Evolutionary conservation across 108 stramenopile genomes (phyloP).

Genomic region (Cyclotella distinguenda): DNA sequence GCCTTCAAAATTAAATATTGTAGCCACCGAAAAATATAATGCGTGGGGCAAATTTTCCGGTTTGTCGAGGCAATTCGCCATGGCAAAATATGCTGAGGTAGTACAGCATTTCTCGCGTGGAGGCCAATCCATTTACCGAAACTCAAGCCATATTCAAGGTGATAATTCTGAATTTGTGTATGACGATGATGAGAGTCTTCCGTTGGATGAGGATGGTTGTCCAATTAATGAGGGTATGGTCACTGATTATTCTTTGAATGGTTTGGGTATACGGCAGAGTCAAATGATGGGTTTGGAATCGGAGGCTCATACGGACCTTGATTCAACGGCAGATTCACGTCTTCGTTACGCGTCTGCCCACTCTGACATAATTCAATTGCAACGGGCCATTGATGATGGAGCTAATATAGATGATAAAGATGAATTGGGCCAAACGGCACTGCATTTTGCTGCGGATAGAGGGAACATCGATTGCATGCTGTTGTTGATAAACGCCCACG

Average conservation of each 20-base stretch:
- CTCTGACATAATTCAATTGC: conserved; percentile 35
- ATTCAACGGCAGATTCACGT: conserved; percentile 23
- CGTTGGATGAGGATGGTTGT: conserved; percentile 54
- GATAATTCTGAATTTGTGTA: conserved; percentile 39
- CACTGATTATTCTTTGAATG: conserved; percentile 29
- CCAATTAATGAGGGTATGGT: conserved; percentile 47
- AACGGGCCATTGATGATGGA: conserved; percentile 27
- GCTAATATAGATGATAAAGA: conserved; percentile 53
- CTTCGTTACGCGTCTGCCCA: conserved; percentile 58
- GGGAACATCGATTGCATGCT: conserved; percentile 59
- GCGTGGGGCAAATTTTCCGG: conserved; percentile 69
- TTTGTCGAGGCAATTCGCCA: conserved; percentile 31
- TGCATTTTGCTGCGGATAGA: conserved; percentile 80
- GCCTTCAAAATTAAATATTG: conserved; percentile 57
- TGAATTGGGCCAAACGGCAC: conserved; percentile 68
- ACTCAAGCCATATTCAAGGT: not conserved
- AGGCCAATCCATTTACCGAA: conserved; percentile 25
- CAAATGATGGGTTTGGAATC: conserved; percentile 7
- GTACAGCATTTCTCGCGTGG: conserved; percentile 47
- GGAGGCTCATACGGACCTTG: conserved; percentile 17
- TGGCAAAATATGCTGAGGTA: conserved; percentile 64
- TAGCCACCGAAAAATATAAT: conserved; percentile 65
- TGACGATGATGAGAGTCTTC: conserved; percentile 36
- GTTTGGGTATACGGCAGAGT: conserved; percentile 44
- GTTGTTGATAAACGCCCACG: conserved; percentile 61